phyloP scores from a whole-genome alignment of 331 rosid species.

The Malus hybrid region DNA sequence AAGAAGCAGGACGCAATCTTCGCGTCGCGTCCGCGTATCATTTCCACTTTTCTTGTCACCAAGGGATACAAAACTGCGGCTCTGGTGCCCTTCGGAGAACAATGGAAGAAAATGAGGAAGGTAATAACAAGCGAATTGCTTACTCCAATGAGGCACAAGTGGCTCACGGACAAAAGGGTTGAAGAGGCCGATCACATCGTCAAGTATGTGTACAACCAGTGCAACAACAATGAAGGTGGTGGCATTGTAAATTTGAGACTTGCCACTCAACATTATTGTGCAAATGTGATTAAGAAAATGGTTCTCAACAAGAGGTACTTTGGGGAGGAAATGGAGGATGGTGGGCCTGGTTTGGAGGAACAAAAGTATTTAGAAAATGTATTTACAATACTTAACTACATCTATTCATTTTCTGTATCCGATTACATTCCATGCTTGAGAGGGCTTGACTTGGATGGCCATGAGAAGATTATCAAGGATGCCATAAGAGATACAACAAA shows the following conservation, averaged over 20 bases:
- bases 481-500: constrained; percentile 11
- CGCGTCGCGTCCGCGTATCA: neutral
- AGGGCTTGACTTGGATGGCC: constrained; percentile 18
- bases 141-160: neutral
- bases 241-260: constrained; percentile 26
- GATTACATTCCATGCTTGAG: constrained; percentile 24
- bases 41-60: neutral
- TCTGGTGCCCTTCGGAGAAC: neutral
- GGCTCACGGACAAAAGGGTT: neutral
- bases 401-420: constrained; percentile 17
- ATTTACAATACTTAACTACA: neutral
- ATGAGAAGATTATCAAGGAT: neutral
- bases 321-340: constrained; percentile 25
- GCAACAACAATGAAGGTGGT: neutral
- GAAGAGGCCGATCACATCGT: constrained; percentile 20
- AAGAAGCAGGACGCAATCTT: neutral
- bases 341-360: constrained; percentile 27
- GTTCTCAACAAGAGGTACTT: constrained; percentile 30
- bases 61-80: neutral
- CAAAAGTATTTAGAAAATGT: constrained; percentile 8
- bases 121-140: neutral
- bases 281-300: constrained; percentile 22
- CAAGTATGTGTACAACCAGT: constrained; percentile 6
- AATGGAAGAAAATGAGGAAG: neutral
- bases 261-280: constrained; percentile 15